Percentiles rank a stretch among this genome's conserved stretches.
These are phyloP conservation scores for Quercus bicolor DNA, from an alignment of 306 rosid species.

Conservation along the genomic window DNA sequence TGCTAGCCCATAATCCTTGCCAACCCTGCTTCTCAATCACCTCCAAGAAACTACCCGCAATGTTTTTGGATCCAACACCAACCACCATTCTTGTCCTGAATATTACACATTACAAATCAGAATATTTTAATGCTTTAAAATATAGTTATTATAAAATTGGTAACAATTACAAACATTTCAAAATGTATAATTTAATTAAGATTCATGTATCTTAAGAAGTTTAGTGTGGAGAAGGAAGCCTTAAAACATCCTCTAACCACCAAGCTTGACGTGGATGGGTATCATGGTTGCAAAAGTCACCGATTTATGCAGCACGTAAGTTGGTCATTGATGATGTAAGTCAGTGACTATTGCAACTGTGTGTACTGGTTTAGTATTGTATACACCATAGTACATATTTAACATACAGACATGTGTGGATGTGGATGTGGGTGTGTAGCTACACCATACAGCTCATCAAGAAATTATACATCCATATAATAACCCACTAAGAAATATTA, in stretches of 20 bases:
- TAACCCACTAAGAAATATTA: not conserved
- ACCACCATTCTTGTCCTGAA: constrained; percentile 97
- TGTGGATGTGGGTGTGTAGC: too few species aligned
- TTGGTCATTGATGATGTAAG: not conserved
- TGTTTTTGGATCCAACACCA: constrained; percentile 83
- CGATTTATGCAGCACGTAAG: not conserved
- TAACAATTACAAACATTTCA: not conserved
- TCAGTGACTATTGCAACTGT: too few species aligned
- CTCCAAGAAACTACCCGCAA: constrained; percentile 74
- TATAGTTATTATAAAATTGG: constrained; percentile 1
- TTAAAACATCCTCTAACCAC: not conserved
- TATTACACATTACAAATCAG: constrained; percentile 1
- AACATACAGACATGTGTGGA: too few species aligned
- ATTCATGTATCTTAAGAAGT: not conserved
- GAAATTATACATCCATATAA: not conserved
- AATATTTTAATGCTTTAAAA: not conserved
- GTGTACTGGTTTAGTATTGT: not conserved
- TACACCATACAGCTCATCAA: not conserved
- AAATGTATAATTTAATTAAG: not conserved
- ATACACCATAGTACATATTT: not conserved
- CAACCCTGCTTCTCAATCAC: constrained; percentile 93
- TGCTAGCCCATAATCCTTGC: constrained; percentile 98
- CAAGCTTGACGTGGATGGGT: not conserved
- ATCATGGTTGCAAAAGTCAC: not conserved
- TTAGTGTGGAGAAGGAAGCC: not conserved